These are phyloP conservation scores for Phytophthora pini DNA, from an alignment of 352 stramenopile genomes.

Conservation along the genomic window DNA sequence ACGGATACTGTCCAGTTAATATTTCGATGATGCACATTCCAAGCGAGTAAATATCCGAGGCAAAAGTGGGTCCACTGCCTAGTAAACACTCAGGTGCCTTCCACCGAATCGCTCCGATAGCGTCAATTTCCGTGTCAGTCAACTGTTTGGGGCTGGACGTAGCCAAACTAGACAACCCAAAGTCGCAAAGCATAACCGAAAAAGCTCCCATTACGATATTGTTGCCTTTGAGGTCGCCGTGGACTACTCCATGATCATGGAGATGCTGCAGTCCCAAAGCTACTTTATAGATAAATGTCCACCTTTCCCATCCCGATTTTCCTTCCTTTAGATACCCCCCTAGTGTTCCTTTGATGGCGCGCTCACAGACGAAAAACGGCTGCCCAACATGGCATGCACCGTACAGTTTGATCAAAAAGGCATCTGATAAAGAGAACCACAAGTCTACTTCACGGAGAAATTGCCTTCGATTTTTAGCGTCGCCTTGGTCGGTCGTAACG, in stretches of 20 bases:
- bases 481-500: background rate
- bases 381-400: conserved; percentile 4
- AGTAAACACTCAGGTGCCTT: too few relatives aligned
- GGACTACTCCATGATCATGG: background rate
- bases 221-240: background rate
- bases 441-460: background rate
- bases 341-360: background rate
- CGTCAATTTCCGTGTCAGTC: too few relatives aligned
- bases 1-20: too few relatives aligned
- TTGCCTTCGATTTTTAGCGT: background rate
- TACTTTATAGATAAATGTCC: background rate
- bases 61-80: too few relatives aligned
- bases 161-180: too few relatives aligned
- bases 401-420: conserved; percentile 9
- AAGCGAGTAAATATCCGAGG: too few relatives aligned
- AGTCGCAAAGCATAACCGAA: background rate
- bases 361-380: conserved; percentile 14
- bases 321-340: background rate
- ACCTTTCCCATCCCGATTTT: background rate
- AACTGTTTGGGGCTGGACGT: too few relatives aligned
- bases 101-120: too few relatives aligned
- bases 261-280: background rate
- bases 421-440: conserved; percentile 8
- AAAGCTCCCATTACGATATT: background rate
- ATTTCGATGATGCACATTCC: too few relatives aligned